Evolutionary conservation across 2,329 filamentous ascomycete species (phyloP).

Genomic region (Emergomyces africanus): DNA sequence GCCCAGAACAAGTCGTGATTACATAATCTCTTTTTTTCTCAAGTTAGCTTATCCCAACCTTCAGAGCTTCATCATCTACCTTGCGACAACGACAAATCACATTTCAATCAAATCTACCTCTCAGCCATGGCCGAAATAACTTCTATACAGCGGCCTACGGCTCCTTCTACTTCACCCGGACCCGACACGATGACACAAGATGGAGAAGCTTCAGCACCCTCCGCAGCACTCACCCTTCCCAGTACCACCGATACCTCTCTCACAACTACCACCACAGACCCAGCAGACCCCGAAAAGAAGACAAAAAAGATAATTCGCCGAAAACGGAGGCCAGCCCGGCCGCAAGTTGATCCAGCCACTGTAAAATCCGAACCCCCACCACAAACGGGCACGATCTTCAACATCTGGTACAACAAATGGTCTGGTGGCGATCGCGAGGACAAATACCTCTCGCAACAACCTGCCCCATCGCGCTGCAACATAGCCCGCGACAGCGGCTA

Average conservation of each 20-base stretch:
- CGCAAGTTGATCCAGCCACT: slow-evolving; percentile 75
- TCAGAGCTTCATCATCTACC: not conserved
- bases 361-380: slow-evolving; percentile 75
- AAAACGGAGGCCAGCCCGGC: slow-evolving; percentile 78
- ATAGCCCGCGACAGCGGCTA: slow-evolving; percentile 67
- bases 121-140: slow-evolving; percentile 8
- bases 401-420: slow-evolving; percentile 99
- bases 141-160: slow-evolving; percentile 4
- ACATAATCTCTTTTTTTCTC: not conserved
- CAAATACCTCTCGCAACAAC: slow-evolving; percentile 70
- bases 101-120: not conserved
- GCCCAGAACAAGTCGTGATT: too few relatives aligned
- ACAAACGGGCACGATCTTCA: slow-evolving; percentile 91
- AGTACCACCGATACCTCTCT: slow-evolving; percentile 10
- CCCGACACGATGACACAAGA: not conserved
- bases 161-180: not conserved
- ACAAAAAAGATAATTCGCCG: slow-evolving; percentile 86
- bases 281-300: slow-evolving; percentile 39
- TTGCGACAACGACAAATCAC: not conserved
- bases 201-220: slow-evolving; percentile 3
- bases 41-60: not conserved
- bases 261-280: slow-evolving; percentile 23
- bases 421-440: slow-evolving; percentile 89
- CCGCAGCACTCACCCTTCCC: slow-evolving; percentile 11
- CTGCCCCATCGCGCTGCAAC: slow-evolving; percentile 77